Conservation (phyloP, 148 eudicot genomes). For the Nepenthes mirabilis region DNA sequence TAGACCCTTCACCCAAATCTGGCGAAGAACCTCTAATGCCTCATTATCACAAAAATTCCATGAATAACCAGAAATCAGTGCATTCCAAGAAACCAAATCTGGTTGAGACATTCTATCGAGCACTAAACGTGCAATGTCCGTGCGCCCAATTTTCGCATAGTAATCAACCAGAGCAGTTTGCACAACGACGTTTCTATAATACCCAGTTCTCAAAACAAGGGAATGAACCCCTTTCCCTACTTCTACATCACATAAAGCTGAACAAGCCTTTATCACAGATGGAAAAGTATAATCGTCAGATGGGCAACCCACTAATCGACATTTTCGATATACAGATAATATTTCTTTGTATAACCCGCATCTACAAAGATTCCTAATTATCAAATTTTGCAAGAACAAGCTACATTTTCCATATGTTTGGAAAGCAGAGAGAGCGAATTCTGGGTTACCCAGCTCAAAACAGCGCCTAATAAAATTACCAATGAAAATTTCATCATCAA, state of each 20-base stretch:
- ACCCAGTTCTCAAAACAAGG: slow-evolving; percentile 46
- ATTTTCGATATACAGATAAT: slow-evolving; percentile 26
- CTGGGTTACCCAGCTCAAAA: slow-evolving; percentile 37
- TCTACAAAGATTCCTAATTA: slow-evolving; percentile 30
- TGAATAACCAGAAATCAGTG: slow-evolving; percentile 56
- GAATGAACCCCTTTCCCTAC: slow-evolving; percentile 36
- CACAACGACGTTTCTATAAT: slow-evolving; percentile 31
- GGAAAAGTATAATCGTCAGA: slow-evolving; percentile 59
- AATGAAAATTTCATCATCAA: slow-evolving; percentile 15
- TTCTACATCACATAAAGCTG: slow-evolving; percentile 18
- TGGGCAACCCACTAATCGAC: slow-evolving; percentile 21
- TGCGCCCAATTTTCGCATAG: slow-evolving; percentile 34
- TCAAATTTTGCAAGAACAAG: slow-evolving; percentile 35
- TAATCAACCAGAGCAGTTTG: slow-evolving; percentile 53
- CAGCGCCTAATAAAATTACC: slow-evolving; percentile 26
- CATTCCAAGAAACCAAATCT: slow-evolving; percentile 53
- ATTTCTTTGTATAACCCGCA: slow-evolving; percentile 38
- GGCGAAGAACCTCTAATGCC: slow-evolving; percentile 23
- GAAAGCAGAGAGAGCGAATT: slow-evolving; percentile 19
- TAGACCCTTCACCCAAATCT: slow-evolving; percentile 22
- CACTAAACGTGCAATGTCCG: slow-evolving; percentile 37
- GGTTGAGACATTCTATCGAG: slow-evolving; percentile 44
- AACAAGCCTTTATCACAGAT: slow-evolving; percentile 53
- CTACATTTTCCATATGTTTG: slow-evolving; percentile 21
- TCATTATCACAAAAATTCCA: slow-evolving; percentile 35